phyloP scores from a whole-genome alignment of 2,329 filamentous ascomycete species.

The Bertia moriformis region DNA sequence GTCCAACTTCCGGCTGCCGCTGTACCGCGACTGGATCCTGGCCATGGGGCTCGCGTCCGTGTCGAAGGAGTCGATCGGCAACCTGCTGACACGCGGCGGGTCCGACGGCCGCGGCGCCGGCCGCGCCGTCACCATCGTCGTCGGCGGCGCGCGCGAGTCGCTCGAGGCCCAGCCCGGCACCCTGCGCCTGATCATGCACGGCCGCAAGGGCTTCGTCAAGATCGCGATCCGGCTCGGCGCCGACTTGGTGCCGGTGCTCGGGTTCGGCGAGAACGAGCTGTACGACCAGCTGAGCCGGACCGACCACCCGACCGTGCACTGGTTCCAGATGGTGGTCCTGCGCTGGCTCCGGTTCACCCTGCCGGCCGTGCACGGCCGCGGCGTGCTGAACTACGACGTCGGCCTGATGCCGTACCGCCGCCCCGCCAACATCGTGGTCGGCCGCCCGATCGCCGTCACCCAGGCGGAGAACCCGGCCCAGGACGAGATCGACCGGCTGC shows the following conservation, averaged over 20 bases:
- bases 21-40: constrained; percentile 86
- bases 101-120: constrained; percentile 71
- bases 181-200: constrained; percentile 64
- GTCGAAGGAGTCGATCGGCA: constrained; percentile 80
- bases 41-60: constrained; percentile 78
- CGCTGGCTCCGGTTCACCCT: constrained; percentile 76
- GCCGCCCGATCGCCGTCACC: constrained; percentile 61
- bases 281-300: constrained; percentile 89
- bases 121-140: constrained; percentile 91
- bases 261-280: constrained; percentile 89
- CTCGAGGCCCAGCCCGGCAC: constrained; percentile 71
- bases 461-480: neutral
- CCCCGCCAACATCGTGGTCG: constrained; percentile 79
- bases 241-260: constrained; percentile 79
- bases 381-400: constrained; percentile 67
- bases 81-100: constrained; percentile 69
- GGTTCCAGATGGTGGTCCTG: too few species aligned
- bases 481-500: neutral
- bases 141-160: constrained; percentile 83
- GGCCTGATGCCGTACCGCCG: constrained; percentile 83
- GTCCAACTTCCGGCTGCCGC: constrained; percentile 80
- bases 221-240: constrained; percentile 84
- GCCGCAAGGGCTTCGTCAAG: constrained; percentile 86
- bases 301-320: too few species aligned
- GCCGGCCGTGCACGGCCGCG: constrained; percentile 7